Evolutionary conservation across 306 rosid species (phyloP), one percentile per base, ranked within the genome.

Genomic region (Prunus campanulata): DNA sequence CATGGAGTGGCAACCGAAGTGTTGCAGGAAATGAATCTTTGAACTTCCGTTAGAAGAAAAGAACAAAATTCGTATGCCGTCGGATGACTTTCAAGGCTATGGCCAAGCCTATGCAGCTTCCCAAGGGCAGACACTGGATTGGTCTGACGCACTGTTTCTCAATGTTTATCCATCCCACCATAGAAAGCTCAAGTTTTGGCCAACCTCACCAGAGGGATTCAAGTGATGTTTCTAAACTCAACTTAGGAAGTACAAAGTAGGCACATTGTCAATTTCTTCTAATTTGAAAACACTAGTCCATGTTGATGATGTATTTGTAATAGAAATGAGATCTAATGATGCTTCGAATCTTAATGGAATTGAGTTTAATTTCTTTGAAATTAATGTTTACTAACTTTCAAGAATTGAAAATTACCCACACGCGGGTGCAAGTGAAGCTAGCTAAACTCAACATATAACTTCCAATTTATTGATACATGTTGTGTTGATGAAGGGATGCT

Each of bases 11-110:
- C 65, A 74, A 79, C 74, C 35, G 72, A 79, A 29, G 66, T 85
- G 62, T 1, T 81, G 64, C 66, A 77, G 49, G 72, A 19, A 16
- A 81, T 81, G 88, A 83, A 54, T 86, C 83, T 82, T 88, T 49
- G 55, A 74, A 22, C 92, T 86, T 71, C 80, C 91, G 16, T 29
- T 81, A 65, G 82, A 83, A 79, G 89, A 88, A 83, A 88, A 86
- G 71, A 76, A 75, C 35, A 82, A 76, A 66, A 51, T 80, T 78
- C 49, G 85, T 6, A 78, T 78, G 78, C 55, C 61, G 56, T 16
- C 65, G 13, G 44, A 76, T 2, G 83, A 80, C 1, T 14, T 68
- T 50, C 84, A 82, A 15, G 90, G 88, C 35, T 84, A 88, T 8
- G 84, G 87, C 3, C 85, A 82, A 50, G 82, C 81, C 51, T 44